phyloP scores from a whole-genome alignment of 176 grass and related monocot genomes.

The Rhipidocladum racemiflorum region DNA sequence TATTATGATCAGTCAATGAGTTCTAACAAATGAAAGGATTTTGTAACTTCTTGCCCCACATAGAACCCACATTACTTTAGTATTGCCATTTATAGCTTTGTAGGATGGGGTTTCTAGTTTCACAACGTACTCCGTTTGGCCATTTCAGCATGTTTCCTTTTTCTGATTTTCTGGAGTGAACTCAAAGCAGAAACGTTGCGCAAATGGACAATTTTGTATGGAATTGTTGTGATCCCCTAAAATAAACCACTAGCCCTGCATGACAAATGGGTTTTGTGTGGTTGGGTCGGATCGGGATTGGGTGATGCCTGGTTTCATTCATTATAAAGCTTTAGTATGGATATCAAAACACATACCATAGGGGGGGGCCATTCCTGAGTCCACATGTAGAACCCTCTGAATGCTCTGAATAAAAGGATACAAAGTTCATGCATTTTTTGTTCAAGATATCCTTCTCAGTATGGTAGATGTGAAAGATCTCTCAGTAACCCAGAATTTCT shows the following conservation, averaged over 20 bases:
- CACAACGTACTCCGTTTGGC: not conserved
- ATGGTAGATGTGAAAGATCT: slow-evolving; percentile 1
- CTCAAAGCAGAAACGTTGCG: not conserved
- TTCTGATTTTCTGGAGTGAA: not conserved
- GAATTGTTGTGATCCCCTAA: not conserved
- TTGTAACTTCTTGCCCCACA: not conserved
- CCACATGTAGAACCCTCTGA: not conserved
- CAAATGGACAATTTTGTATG: not conserved
- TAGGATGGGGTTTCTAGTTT: not conserved
- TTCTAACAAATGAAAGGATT: not conserved
- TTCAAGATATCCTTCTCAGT: not conserved
- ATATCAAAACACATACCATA: not conserved
- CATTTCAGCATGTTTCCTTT: slow-evolving; percentile 17
- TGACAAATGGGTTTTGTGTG: not conserved
- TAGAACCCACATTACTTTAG: not conserved
- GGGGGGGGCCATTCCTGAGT: not conserved
- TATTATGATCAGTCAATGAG: not conserved
- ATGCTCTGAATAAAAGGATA: not conserved
- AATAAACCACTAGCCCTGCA: not conserved
- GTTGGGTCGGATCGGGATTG: not conserved
- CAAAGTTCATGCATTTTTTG: not conserved
- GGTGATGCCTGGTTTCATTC: not conserved
- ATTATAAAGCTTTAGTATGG: not conserved
- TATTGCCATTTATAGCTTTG: not conserved
- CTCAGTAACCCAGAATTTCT: slow-evolving; percentile 2